phyloP scores from a whole-genome alignment of 306 rosid genomes.

The Cicer pinnatifidum region DNA sequence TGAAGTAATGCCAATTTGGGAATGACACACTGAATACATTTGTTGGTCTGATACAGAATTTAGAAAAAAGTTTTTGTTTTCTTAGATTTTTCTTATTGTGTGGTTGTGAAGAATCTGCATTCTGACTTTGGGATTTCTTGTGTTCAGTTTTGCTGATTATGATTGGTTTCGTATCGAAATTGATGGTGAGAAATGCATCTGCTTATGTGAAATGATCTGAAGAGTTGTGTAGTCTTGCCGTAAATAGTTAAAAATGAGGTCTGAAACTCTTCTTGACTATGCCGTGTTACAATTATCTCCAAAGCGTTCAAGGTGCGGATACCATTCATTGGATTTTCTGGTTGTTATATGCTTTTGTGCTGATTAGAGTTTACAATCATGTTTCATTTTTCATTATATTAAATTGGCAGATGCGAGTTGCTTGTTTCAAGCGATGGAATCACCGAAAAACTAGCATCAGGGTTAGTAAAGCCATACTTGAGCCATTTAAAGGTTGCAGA shows the following conservation, averaged over 20 bases:
- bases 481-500: constrained; percentile 85
- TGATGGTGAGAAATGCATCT: constrained; percentile 37
- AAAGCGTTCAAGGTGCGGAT: constrained; percentile 73
- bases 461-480: constrained; percentile 83
- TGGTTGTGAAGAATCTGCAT: constrained; percentile 46
- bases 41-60: constrained; percentile 36
- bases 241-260: constrained; percentile 70
- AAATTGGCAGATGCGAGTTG: constrained; percentile 77
- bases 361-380: constrained; percentile 25
- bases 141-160: constrained; percentile 39
- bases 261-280: constrained; percentile 87
- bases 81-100: background rate
- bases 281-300: constrained; percentile 93
- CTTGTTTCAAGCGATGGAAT: constrained; percentile 73
- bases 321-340: constrained; percentile 35
- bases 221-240: constrained; percentile 46
- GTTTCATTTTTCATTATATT: constrained; percentile 24
- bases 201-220: constrained; percentile 54
- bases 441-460: constrained; percentile 88
- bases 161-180: constrained; percentile 29
- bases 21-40: constrained; percentile 33
- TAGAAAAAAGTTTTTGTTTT: background rate
- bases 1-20: constrained; percentile 48
- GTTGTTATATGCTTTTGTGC: constrained; percentile 16
- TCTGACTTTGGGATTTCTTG: constrained; percentile 36